Evolutionary conservation across 2,329 filamentous ascomycete species (phyloP).

Genomic region (Thielaviopsis euricoi): DNA sequence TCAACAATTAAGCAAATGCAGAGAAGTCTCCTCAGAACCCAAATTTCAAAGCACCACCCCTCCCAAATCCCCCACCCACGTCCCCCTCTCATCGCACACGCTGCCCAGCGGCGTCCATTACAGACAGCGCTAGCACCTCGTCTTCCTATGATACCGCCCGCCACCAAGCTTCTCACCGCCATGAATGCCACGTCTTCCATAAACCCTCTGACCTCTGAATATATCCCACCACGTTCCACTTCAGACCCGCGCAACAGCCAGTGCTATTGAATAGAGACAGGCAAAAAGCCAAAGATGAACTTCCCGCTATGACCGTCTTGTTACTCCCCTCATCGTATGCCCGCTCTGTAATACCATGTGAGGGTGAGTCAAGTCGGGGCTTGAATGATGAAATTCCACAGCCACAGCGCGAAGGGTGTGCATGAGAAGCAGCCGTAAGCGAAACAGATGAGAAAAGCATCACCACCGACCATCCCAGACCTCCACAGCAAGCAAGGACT

Average conservation of each 20-base stretch:
- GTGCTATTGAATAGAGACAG: not conserved
- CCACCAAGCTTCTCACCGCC: not conserved
- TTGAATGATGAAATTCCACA: not conserved
- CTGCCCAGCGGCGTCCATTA: constrained; percentile 8
- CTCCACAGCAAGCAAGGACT: not conserved
- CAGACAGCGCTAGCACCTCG: constrained; percentile 2
- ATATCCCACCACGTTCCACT: not conserved
- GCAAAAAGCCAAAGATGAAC: not conserved
- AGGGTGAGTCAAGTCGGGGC: not conserved
- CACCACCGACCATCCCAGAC: not conserved
- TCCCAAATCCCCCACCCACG: constrained; percentile 17
- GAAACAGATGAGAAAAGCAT: not conserved
- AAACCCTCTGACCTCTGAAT: not conserved
- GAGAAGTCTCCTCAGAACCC: constrained; percentile 20
- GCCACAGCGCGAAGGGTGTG: not conserved
- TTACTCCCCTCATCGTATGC: not conserved
- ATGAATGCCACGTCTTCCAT: not conserved
- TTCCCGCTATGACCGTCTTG: not conserved
- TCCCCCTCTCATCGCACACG: constrained; percentile 7
- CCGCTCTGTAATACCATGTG: not conserved
- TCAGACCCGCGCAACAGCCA: not conserved
- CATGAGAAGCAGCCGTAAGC: constrained; percentile 6
- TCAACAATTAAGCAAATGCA: not conserved
- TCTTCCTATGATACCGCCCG: not conserved
- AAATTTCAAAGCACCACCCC: constrained; percentile 24